Conservation (phyloP, 2,329 filamentous ascomycete genomes). For the Epichloe sibirici region DNA sequence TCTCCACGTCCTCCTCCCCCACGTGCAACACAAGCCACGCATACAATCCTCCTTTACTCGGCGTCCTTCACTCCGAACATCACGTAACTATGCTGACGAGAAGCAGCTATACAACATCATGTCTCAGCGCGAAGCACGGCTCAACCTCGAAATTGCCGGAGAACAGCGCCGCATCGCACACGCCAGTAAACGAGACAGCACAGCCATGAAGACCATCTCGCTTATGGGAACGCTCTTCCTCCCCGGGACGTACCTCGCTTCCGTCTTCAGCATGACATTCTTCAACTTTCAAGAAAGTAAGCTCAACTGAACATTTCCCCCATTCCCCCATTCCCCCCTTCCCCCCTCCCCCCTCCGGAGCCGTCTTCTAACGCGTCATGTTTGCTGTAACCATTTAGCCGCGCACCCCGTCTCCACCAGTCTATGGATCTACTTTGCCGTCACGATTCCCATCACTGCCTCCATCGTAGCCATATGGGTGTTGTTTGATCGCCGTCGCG, state of each 20-base stretch:
- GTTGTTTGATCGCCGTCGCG: slow-evolving; percentile 38
- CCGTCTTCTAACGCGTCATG: background rate
- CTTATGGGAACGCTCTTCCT: slow-evolving; percentile 52
- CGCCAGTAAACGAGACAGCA: slow-evolving; percentile 48
- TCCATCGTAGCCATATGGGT: slow-evolving; percentile 44
- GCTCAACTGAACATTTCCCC: background rate
- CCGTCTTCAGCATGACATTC: slow-evolving; percentile 54
- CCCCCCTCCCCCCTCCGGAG: background rate
- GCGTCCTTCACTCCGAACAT: background rate
- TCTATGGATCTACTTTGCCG: slow-evolving; percentile 52
- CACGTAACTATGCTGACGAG: no score
- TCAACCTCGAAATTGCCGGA: slow-evolving; percentile 50
- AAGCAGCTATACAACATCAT: slow-evolving; percentile 52
- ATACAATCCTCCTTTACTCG: background rate
- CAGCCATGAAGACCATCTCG: slow-evolving; percentile 53
- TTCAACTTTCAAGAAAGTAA: slow-evolving; percentile 46
- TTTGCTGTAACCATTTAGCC: slow-evolving; percentile 8
- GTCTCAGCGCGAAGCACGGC: slow-evolving; percentile 50
- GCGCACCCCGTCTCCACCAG: slow-evolving; percentile 33
- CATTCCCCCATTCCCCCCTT: background rate
- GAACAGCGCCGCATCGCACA: slow-evolving; percentile 48
- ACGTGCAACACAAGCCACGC: no score
- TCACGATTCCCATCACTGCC: slow-evolving; percentile 46
- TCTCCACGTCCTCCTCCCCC: background rate
- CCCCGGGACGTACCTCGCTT: slow-evolving; percentile 49